Base-by-base conservation (phyloP, 2,329 filamentous ascomycete species). In the Penicillium sp. region DNA sequence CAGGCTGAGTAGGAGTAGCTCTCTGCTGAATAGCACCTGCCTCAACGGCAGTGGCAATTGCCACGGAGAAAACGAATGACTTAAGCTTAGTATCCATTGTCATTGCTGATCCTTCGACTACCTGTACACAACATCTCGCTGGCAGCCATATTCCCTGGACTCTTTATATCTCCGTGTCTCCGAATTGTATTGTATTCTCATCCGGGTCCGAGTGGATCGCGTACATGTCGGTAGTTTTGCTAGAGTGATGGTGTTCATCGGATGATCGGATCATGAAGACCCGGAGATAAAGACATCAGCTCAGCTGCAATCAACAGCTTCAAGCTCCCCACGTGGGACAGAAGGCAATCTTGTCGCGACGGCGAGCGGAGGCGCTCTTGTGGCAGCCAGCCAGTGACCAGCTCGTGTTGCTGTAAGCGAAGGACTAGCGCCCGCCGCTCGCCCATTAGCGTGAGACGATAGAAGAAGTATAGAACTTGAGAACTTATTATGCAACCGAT, bases 401-500 rank as follows among this genome's bases (percentile, higher is more conserved):
- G 15, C 12, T 43, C 8, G 7, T 5, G 11, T 43, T 47, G 10
- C 35, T 57, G 41, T 52, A 58, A 59, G 43, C 34, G 37, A 57
- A 49, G 31, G n/a, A 3, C 55, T 56, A 42, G 48, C 38, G 15
- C 35, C 49, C 31, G 20, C 48, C 7, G 28, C 5, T 4, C 28
- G 28, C 8, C 22, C 34, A 47, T 8, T 28, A 22, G 17, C 49
- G 17, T 20, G 10, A 14, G 20, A 51, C 14, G 17, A 15, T 7
- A 22, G n/a, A 28, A 20, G 45, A 28, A 20, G 45, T 49, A 49
- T 49, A 49, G 43, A 10, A n/a, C 14, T 12, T 2, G 15, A 15
- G 15, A 49, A 12, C 28, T 49, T 14, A 2, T 49, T 20, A 39
- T 69, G 66, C 1, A 77, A 63, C 76, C 71, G 78, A 49, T 69